Evolutionary conservation across 192 early-diverging fungal genomes (phyloP), one percentile per base, ranked within the genome.

Genomic region (Lobulomyces angularis): DNA sequence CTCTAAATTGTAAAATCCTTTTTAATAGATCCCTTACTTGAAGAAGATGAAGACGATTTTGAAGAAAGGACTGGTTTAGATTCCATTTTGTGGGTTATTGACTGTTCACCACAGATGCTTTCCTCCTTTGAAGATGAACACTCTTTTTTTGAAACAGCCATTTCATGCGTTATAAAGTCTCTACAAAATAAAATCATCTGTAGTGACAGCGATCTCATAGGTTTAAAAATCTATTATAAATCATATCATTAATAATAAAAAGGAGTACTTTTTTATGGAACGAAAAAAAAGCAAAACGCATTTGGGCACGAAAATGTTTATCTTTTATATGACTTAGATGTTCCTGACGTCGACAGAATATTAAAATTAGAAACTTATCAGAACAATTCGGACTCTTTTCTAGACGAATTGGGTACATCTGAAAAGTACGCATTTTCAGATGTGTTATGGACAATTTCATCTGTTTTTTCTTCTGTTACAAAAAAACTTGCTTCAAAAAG

Each of bases 361-460:
- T 48, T 65, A 31, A 69, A 78, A 27, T 46, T 80, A 12, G 78
- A 82, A 28, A 35, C 42, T 5, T 46, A 81, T 21, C 64, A 46
- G 30, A 61, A 65, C 4, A 58, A 74, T 80, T 51, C 14, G 47
- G n/a, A n/a, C 2, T n/a, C 25, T 18, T 37, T 24, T 51, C 35
- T 51, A 51, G n/a, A 50, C 30, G 48, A 58, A 26, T 37, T 74
- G 26, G 68, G 60, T n/a, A 36, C 58, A 8, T 41, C 67, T 29
- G 66, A 61, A 27, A 58, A 65, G 27, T 75, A 62, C 41, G 59
- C 68, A 4, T 46, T 84, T 3, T 58, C 61, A 6, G 68, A 87
- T 33, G 69, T 81, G 0, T 68, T 87, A 17, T 82, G 69, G 70
- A 62, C 61, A 0, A 69, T 67, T 26, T 63, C 65, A 26, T 68